A percentile compares a stretch with the other conserved stretches of the same genome.
phyloP scores from a whole-genome alignment of 495 filamentous ascomycete species.

The Trichoderma gamsii region DNA sequence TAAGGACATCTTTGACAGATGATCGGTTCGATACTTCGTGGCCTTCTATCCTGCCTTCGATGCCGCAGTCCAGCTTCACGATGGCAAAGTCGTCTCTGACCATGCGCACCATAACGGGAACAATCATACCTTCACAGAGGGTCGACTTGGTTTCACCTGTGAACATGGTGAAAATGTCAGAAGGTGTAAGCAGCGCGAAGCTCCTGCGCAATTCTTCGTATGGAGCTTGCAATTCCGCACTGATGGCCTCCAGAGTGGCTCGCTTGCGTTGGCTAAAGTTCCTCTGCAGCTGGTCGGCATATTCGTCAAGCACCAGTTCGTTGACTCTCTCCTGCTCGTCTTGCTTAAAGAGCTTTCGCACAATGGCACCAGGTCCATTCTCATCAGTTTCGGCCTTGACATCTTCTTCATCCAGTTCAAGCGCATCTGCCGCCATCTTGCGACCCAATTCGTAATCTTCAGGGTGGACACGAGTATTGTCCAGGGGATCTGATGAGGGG shows the following conservation, averaged over 20 bases:
- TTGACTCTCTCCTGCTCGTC: slow-evolving; percentile 91
- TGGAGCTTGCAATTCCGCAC: slow-evolving; percentile 82
- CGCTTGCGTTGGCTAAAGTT: slow-evolving; percentile 92
- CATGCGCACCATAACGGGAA: slow-evolving; percentile 80
- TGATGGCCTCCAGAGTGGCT: slow-evolving; percentile 91
- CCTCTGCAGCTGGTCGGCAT: slow-evolving; percentile 88
- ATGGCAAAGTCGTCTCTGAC: slow-evolving; percentile 89
- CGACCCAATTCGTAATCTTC: slow-evolving; percentile 96
- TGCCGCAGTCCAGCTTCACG: slow-evolving; percentile 85
- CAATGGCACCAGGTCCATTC: slow-evolving; percentile 78
- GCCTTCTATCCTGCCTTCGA: slow-evolving; percentile 77
- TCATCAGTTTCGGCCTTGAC: slow-evolving; percentile 90
- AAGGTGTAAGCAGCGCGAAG: slow-evolving; percentile 61
- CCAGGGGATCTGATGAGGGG: slow-evolving; percentile 77
- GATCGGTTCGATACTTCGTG: slow-evolving; percentile 61
- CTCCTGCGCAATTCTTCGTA: slow-evolving; percentile 89
- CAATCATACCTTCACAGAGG: slow-evolving; percentile 79
- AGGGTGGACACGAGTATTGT: slow-evolving; percentile 93
- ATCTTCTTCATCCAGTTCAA: slow-evolving; percentile 95
- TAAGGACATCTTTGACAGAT: slow-evolving; percentile 52
- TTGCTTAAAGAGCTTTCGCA: slow-evolving; percentile 85
- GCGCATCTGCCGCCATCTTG: slow-evolving; percentile 96
- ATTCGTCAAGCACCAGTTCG: slow-evolving; percentile 91
- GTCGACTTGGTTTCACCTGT: slow-evolving; percentile 88
- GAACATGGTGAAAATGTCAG: slow-evolving; percentile 94